phyloP scores from a whole-genome alignment of 306 rosid genomes.

The Coriaria nepalensis region DNA sequence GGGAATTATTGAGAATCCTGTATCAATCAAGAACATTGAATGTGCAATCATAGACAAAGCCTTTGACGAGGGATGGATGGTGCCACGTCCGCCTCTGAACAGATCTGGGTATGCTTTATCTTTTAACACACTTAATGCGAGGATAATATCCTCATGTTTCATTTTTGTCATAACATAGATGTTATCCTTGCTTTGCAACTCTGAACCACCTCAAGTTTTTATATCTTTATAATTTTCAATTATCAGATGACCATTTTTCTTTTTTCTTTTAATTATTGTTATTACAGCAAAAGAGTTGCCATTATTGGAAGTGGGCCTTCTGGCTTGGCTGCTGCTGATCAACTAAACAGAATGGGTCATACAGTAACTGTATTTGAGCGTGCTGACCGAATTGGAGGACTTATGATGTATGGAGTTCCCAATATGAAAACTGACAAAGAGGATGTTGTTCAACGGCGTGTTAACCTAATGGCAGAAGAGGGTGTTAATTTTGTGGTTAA shows the following conservation, averaged over 20 bases:
- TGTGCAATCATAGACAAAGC: slow-evolving; percentile 98
- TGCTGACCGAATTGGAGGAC: slow-evolving; percentile 66
- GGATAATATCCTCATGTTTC: too few relatives aligned
- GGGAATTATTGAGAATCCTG: slow-evolving; percentile 79
- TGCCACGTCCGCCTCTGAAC: slow-evolving; percentile 72
- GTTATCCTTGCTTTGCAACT: too few relatives aligned
- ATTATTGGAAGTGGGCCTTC: slow-evolving; percentile 94
- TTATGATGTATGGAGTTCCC: slow-evolving; percentile 99
- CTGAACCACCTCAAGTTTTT: too few relatives aligned
- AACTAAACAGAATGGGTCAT: slow-evolving; percentile 83
- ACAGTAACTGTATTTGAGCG: slow-evolving; percentile 53
- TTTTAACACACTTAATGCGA: not conserved
- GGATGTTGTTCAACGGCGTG: slow-evolving; percentile 80
- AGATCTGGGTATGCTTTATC: slow-evolving; percentile 66
- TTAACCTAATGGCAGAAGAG: slow-evolving; percentile 80
- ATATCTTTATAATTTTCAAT: too few relatives aligned
- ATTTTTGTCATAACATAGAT: too few relatives aligned
- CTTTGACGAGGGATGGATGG: slow-evolving; percentile 98
- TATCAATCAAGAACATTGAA: slow-evolving; percentile 85
- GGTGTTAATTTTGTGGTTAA: slow-evolving; percentile 73
- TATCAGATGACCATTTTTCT: too few relatives aligned
- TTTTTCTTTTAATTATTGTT: slow-evolving; percentile 4
- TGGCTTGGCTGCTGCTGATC: slow-evolving; percentile 98
- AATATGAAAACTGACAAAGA: slow-evolving; percentile 80
- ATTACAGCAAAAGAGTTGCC: slow-evolving; percentile 72